Percentiles rank a stretch among this genome's conserved stretches.
Evolutionary conservation across 2,329 filamentous ascomycete genomes (phyloP).

Genomic region (Eutypa lata): DNA sequence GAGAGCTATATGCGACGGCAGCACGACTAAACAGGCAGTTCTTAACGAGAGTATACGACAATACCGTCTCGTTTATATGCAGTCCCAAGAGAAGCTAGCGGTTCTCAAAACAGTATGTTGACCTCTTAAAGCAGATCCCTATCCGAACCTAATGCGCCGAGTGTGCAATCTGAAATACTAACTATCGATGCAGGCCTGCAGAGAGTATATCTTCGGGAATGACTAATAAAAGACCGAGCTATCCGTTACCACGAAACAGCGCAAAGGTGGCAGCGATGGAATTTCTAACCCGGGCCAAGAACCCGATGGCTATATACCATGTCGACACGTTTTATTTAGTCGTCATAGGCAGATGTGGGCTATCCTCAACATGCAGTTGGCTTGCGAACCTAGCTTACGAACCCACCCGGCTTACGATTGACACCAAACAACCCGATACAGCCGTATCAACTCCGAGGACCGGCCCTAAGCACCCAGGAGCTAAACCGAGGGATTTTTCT

Average conservation of each 20-base stretch:
- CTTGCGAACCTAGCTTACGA: background rate
- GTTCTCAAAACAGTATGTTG: slow-evolving; percentile 58
- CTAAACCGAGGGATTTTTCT: background rate
- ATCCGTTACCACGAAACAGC: slow-evolving; percentile 5
- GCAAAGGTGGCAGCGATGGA: background rate
- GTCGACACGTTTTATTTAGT: background rate
- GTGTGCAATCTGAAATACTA: slow-evolving; percentile 2
- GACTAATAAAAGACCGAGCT: slow-evolving; percentile 14
- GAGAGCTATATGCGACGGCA: slow-evolving; percentile 93
- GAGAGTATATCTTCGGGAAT: slow-evolving; percentile 49
- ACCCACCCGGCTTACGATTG: too few relatives aligned
- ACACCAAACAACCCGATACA: background rate
- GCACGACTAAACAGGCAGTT: slow-evolving; percentile 69
- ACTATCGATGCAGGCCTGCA: slow-evolving; percentile 43
- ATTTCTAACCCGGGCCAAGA: background rate
- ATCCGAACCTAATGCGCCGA: background rate
- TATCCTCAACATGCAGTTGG: background rate
- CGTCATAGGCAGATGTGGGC: background rate
- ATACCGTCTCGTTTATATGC: slow-evolving; percentile 82
- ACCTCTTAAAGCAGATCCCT: background rate
- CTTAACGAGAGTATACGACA: slow-evolving; percentile 80
- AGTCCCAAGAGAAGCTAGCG: slow-evolving; percentile 73
- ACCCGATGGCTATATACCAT: background rate
- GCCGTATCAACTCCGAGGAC: background rate
- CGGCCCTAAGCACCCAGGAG: background rate